Evolutionary conservation across 306 rosid genomes (phyloP).

Genomic region (Quercus alba): DNA sequence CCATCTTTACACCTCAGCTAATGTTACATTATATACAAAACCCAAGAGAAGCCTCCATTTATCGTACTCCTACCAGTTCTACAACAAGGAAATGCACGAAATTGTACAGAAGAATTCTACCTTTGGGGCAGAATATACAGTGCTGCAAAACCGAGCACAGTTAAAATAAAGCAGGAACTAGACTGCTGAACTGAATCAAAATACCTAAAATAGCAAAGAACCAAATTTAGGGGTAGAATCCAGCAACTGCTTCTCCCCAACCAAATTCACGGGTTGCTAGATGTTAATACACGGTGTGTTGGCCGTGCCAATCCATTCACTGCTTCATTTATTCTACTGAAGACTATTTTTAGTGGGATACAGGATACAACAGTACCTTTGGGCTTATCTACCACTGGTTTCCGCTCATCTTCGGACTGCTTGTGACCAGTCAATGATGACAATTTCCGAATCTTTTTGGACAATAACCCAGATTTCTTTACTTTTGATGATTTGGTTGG

Average conservation of each 20-base stretch:
- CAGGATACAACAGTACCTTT: conserved; percentile 78
- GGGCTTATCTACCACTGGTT: conserved; percentile 52
- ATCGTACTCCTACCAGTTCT: conserved; percentile 35
- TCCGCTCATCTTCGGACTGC: conserved; percentile 57
- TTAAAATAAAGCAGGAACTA: conserved; percentile 25
- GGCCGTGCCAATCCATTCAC: conserved; percentile 65
- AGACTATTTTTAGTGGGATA: conserved; percentile 77
- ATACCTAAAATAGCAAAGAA: conserved; percentile 33
- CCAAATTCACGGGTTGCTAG: conserved; percentile 40
- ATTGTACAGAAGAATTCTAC: conserved; percentile 50
- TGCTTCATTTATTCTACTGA: conserved; percentile 88
- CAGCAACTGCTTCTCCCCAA: conserved; percentile 21
- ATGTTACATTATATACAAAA: conserved; percentile 72
- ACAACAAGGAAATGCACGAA: conserved; percentile 35
- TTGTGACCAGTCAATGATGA: conserved; percentile 73
- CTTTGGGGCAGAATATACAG: conserved; percentile 29
- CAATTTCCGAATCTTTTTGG: conserved; percentile 75
- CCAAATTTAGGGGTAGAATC: conserved; percentile 19
- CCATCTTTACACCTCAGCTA: conserved; percentile 69
- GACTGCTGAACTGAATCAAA: conserved; percentile 37
- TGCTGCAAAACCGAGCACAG: conserved; percentile 43
- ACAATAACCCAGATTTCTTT: conserved; percentile 63
- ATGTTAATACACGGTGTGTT: conserved; percentile 36
- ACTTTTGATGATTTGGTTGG: conserved; percentile 44
- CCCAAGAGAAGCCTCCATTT: conserved; percentile 48